Evolutionary conservation across 192 early-diverging fungal species (phyloP).

Genomic region (Jimgerdemannia flammicorona): DNA sequence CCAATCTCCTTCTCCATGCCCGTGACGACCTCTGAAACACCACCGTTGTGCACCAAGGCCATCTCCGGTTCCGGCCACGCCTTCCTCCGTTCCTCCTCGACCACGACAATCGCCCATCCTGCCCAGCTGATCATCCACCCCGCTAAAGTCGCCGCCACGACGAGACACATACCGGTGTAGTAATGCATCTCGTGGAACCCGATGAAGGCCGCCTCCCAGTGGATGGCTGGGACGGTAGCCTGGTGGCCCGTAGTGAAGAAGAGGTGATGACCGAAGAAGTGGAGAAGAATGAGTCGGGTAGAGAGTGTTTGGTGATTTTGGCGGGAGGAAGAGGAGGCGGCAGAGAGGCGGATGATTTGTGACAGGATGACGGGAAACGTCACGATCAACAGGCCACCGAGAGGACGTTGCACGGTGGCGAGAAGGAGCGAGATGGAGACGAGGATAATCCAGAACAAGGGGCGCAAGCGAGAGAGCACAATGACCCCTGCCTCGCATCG

Average conservation of each 20-base stretch:
- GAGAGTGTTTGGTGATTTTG: not conserved
- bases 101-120: conserved; percentile 7
- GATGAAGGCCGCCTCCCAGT: conserved; percentile 87
- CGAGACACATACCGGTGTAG: conserved; percentile 60
- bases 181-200: conserved; percentile 75
- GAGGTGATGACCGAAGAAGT: conserved; percentile 29
- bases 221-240: conserved; percentile 81
- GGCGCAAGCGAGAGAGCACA: not conserved
- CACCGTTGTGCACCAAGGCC: not conserved
- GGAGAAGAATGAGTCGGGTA: conserved; percentile 19
- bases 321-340: conserved; percentile 4
- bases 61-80: not conserved
- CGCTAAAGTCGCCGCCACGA: conserved; percentile 75
- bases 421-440: conserved; percentile 12
- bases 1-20: conserved; percentile 3
- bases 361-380: conserved; percentile 10
- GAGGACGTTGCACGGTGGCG: conserved; percentile 25
- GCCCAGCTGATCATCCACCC: conserved; percentile 29
- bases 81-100: not conserved
- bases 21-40: not conserved
- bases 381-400: conserved; percentile 16
- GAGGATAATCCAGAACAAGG: conserved; percentile 1
- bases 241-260: conserved; percentile 96
- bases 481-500: too few relatives aligned
- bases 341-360: conserved; percentile 14